Base-by-base conservation (phyloP, 208 protist genomes). In the Strigomonas culicis region DNA sequence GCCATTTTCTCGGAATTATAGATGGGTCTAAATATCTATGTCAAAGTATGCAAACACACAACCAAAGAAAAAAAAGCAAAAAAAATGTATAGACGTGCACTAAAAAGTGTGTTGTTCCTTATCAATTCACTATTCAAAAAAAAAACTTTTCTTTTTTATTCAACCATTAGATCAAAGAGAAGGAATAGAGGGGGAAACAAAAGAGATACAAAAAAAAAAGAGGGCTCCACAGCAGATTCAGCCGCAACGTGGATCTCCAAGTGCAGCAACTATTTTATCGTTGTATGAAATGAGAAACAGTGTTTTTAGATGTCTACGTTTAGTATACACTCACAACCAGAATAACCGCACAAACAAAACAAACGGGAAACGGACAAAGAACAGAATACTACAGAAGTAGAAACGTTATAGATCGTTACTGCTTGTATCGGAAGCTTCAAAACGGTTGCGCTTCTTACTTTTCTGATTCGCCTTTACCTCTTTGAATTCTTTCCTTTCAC, bases 21-120 rank as follows among this genome's bases (percentile, higher is more conserved):
- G 61, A 75, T 74, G 6, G 1, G 27, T 31, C 0, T 51, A 39
- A 13, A 13, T 39, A 39, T 39, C 4, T 39, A 10, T 13, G 34
- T 39, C 34, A 13, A 39, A 4, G 19, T n/a, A 44, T 44, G 39
- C 8, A 44, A 44, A 2, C 19, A 15, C 39, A 17, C 8, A 44
- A 44, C 10, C 7, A 39, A 39, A 39, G 10, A 55, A 51, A 51
- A 49, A 55, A 39, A 64, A 34, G 39, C 43, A 57, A 65, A 65
- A 39, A 47, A 22, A 43, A 56, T 41, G 22, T 46, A 52, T 39
- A 31, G 6, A 10, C 6, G 8, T 15, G 31, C 50, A 51, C 50
- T 21, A 63, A 52, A 43, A n/a, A 25, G 10, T 6, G 19, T n/a
- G 6, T 31, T 2, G 22, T 28, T 27, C n/a, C 31, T 25, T 4